Base-by-base conservation (phyloP, 257 asterid genomes). In the Ilex aquifolium region DNA sequence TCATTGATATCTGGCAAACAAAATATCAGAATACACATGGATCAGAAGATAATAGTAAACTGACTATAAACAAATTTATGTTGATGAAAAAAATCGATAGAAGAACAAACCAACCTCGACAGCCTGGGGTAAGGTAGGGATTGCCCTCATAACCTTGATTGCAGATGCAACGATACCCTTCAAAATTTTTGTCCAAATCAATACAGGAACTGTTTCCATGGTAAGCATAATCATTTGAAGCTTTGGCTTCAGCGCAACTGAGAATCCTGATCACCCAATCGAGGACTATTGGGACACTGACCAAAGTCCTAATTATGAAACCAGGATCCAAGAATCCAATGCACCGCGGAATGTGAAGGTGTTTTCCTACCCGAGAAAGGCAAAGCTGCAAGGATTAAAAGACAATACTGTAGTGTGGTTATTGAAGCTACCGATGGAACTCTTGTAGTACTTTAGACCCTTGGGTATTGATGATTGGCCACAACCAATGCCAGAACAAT, bases 261-360 rank as follows among this genome's bases (percentile, higher is more conserved):
- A n/a, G 44, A 16, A 14, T 32, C 12, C 94, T 88, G 44, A 85
- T 81, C 0, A 76, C 94, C 94, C 94, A 88, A 5, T 77, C 83
- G 32, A 77, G 14, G 44, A 70, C 74, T 3, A 70, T 10, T 8
- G 83, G 79, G 13, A 77, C 74, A 51, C 60, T 32, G 59, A 66
- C 16, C 0, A 9, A 7, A 7, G 72, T 77, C 30, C 74, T 49
- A 13, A 60, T 44, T 57, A 10, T 21, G 29, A 73, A 73, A 17
- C 4, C 21, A 2, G 1, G 12, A 16, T 77, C 77, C 29, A 1
- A 6, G 0, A 17, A 54, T 70, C 62, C 4, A 4, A 10, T 48
- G 53, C 17, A 62, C 6, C 2, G 8, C 32, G 59, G 2, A 73
- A 60, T 32, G 3, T 30, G n/a, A 61, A 69, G 46, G 32, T 56